These are phyloP conservation scores for Gossypium longicalyx DNA, from an alignment of 345 rosid species.

Conservation along the genomic window DNA sequence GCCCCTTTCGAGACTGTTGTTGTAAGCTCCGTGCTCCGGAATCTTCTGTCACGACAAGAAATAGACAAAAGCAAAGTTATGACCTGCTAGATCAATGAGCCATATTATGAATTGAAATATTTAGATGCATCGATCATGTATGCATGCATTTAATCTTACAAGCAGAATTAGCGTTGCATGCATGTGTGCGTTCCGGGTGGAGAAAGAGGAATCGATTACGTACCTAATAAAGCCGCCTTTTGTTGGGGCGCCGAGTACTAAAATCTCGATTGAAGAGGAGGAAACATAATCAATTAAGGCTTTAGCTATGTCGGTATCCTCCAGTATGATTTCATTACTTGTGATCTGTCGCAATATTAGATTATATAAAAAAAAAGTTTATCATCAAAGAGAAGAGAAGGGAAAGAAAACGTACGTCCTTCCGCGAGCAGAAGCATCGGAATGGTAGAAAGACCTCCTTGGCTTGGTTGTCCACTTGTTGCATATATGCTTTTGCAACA, in stretches of 20 bases:
- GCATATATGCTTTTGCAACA: conserved; percentile 21
- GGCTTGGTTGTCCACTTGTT: conserved; percentile 32
- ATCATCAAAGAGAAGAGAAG: background rate
- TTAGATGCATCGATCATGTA: background rate
- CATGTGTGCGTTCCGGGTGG: background rate
- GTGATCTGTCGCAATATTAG: conserved; percentile 38
- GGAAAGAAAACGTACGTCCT: conserved; percentile 42
- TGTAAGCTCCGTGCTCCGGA: conserved; percentile 56
- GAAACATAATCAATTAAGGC: conserved; percentile 50
- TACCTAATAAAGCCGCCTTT: conserved; percentile 61
- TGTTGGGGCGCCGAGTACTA: conserved; percentile 59
- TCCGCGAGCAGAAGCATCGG: conserved; percentile 77
- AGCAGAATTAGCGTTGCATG: too few relatives aligned
- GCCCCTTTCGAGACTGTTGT: conserved; percentile 50
- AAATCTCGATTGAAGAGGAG: conserved; percentile 26
- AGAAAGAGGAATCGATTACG: background rate
- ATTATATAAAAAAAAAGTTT: background rate
- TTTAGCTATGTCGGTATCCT: conserved; percentile 47
- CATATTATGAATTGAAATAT: background rate
- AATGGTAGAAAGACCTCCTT: conserved; percentile 72
- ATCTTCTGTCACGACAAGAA: conserved; percentile 36
- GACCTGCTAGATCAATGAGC: background rate
- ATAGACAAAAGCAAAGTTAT: background rate
- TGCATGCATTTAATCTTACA: background rate
- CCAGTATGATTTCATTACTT: conserved; percentile 53